Base-by-base conservation (phyloP, 441 rosid species). In the Gossypium trilobum region DNA sequence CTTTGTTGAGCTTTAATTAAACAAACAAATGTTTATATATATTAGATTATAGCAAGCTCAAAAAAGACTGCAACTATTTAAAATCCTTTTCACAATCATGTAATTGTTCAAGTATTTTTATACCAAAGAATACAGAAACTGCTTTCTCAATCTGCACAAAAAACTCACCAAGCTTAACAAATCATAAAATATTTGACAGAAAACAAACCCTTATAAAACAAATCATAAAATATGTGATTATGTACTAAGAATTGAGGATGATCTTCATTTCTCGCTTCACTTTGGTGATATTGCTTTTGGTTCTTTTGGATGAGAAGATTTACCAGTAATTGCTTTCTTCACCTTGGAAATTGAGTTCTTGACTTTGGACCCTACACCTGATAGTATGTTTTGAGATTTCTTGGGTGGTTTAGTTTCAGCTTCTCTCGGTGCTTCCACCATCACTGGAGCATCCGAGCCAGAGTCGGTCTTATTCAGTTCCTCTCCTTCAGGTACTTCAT, bases 291-390 rank as follows among this genome's bases (percentile, higher is more conserved):
- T 78, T 66, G 89, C 80, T 85, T 91, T 93, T 29, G 72, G 9
- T 50, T 68, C 71, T 51, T 68, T 68, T 14, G 95, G 42, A 67
- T 86, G 88, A 73, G 94, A 87, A 70, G 99, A 92, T 78, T 89
- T 91, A 0, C 99, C 92, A 1, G 85, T 88, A 55, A 95, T 88
- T 67, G 85, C 99, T 75, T 95, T 95, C 89, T 85, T 95, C 48
- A 95, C 97, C 79, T 91, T 95, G 48, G 92, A 88, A 79, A 92
- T 89, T 2, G 99, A 92, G 72, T 89, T 90, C 79, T 94, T 94
- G 25, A 94, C 97, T 81, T 88, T 90, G 70, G 97, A 94, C 59
- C 97, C 89, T 16, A 94, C 94, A 1, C 92, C 94, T 62, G 97
- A 87, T 63, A 95, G 85, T 78, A 95, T 85, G 71, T 76, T 85